Evolutionary conservation across 2,329 filamentous ascomycete species (phyloP).

Genomic region (Colletotrichum karsti): DNA sequence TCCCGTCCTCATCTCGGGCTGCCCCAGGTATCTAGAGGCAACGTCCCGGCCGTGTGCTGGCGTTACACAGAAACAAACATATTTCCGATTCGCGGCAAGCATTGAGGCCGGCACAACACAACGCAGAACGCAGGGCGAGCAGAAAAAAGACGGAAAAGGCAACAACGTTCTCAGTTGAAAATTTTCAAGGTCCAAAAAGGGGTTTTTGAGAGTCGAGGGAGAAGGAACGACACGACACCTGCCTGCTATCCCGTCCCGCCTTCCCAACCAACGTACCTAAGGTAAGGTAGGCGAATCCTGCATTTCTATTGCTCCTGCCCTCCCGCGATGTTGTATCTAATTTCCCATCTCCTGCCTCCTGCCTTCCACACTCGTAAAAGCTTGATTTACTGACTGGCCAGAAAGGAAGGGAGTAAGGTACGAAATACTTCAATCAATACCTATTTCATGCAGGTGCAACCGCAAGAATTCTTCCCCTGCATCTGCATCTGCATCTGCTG

Average conservation of each 20-base stretch:
- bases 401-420: no score
- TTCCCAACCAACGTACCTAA: not conserved
- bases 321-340: no score
- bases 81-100: not conserved
- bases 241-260: not conserved
- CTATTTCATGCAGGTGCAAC: not conserved
- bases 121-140: constrained; percentile 6
- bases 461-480: not conserved
- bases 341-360: not conserved
- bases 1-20: not conserved
- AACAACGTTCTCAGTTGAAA: not conserved
- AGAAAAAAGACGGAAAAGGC: not conserved
- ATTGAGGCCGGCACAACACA: not conserved
- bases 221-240: not conserved
- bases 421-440: no score
- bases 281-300: not conserved
- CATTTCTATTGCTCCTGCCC: not conserved
- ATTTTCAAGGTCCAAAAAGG: not conserved
- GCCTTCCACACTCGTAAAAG: no score
- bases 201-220: not conserved
- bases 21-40: not conserved
- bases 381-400: no score
- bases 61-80: constrained; percentile 1
- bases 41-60: not conserved
- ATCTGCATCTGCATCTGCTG: no score